Percentiles rank a stretch among this genome's conserved stretches.
These are phyloP conservation scores for Xenoacremonium recifei DNA, from an alignment of 2,329 filamentous ascomycete species.

Conservation along the genomic window DNA sequence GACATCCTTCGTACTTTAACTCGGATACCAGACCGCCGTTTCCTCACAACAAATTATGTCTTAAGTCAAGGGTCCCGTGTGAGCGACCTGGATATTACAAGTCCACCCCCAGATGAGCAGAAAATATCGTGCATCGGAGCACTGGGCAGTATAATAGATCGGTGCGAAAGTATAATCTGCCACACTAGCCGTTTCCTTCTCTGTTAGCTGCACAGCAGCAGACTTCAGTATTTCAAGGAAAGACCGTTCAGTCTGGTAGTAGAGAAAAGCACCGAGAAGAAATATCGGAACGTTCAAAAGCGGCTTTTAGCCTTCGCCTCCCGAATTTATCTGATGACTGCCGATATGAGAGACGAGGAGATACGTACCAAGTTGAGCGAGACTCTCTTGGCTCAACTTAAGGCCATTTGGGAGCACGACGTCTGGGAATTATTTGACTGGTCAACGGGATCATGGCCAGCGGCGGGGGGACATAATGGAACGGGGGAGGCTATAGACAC, in stretches of 20 bases:
- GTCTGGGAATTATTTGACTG: neutral
- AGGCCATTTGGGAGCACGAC: neutral
- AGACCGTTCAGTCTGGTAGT: conserved; percentile 1
- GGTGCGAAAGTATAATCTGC: conserved; percentile 2
- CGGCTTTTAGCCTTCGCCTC: conserved; percentile 1
- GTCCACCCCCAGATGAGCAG: conserved; percentile 2
- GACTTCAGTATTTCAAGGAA: neutral
- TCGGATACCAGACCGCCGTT: neutral
- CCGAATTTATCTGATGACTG: neutral
- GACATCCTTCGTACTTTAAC: conserved; percentile 4
- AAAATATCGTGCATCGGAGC: conserved; percentile 4
- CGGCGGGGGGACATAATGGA: neutral
- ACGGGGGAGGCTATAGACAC: neutral
- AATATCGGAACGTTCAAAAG: neutral
- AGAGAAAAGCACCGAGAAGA: neutral
- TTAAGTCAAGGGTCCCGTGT: conserved; percentile 1
- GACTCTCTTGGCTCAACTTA: neutral
- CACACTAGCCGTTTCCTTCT: conserved; percentile 2
- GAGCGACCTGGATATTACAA: conserved; percentile 2
- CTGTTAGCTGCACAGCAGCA: conserved; percentile 1
- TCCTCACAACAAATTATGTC: conserved; percentile 1
- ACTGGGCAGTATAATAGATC: conserved; percentile 1
- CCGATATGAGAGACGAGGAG: neutral
- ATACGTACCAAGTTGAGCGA: neutral
- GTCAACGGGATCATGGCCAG: neutral